These are phyloP conservation scores for Xylaria multiplex DNA, from an alignment of 2,329 filamentous ascomycete genomes.

Conservation along the genomic window DNA sequence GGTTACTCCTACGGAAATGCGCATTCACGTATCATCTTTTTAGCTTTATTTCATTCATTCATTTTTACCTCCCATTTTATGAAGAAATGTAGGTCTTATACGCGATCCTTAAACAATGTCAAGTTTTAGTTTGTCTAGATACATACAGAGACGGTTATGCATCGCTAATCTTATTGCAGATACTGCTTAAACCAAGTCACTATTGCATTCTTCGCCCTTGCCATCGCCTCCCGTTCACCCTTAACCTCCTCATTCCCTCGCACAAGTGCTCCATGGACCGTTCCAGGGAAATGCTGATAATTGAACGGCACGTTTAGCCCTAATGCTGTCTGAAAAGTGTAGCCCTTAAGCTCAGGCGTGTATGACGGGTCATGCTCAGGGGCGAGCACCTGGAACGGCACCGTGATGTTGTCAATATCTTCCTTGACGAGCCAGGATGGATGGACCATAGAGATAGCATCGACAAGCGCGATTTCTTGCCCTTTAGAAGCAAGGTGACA, in stretches of 20 bases:
- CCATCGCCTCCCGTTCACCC: constrained; percentile 4
- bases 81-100: too few species aligned
- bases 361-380: constrained; percentile 56
- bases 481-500: constrained; percentile 53
- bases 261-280: neutral
- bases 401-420: constrained; percentile 56
- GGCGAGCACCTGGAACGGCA: constrained; percentile 56
- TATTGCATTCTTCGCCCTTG: neutral
- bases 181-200: constrained; percentile 1
- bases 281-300: constrained; percentile 9
- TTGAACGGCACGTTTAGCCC: constrained; percentile 26
- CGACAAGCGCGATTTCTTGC: constrained; percentile 51
- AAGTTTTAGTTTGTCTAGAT: too few species aligned
- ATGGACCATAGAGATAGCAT: constrained; percentile 56
- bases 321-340: constrained; percentile 53
- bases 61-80: too few species aligned
- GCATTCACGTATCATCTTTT: too few species aligned
- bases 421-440: constrained; percentile 53
- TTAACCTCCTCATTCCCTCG: constrained; percentile 1
- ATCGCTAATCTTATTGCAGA: neutral
- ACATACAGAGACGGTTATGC: too few species aligned
- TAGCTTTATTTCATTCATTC: too few species aligned
- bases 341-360: constrained; percentile 57
- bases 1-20: too few species aligned
- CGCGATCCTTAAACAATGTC: too few species aligned